phyloP scores from a whole-genome alignment of 2,329 filamentous ascomycete genomes.

The Botrytis galanthina region DNA sequence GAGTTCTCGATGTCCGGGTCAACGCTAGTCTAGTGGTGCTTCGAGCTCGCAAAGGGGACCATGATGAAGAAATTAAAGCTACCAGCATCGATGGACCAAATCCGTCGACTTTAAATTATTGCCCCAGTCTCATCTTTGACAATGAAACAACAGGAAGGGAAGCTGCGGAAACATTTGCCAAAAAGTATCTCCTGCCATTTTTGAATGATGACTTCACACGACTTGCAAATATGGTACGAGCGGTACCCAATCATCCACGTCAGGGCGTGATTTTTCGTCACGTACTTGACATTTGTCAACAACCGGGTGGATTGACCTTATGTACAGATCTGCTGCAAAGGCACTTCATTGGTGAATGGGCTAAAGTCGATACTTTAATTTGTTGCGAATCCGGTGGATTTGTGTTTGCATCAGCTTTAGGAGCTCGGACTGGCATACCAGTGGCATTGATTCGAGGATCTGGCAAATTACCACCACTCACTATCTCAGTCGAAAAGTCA shows the following conservation, averaged over 20 bases:
- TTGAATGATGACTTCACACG: slow-evolving; percentile 46
- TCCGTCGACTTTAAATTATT: slow-evolving; percentile 36
- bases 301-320: slow-evolving; percentile 41
- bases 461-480: slow-evolving; percentile 59
- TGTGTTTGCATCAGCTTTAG: slow-evolving; percentile 53
- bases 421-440: slow-evolving; percentile 42
- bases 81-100: slow-evolving; percentile 27
- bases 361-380: slow-evolving; percentile 45
- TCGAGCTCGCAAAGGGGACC: slow-evolving; percentile 39
- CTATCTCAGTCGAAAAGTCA: slow-evolving; percentile 47
- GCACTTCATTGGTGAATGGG: slow-evolving; percentile 49
- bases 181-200: slow-evolving; percentile 43
- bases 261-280: slow-evolving; percentile 55
- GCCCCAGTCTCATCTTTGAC: slow-evolving; percentile 49
- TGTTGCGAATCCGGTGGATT: slow-evolving; percentile 59
- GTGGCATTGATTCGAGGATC: slow-evolving; percentile 53
- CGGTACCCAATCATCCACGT: slow-evolving; percentile 50
- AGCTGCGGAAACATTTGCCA: slow-evolving; percentile 43
- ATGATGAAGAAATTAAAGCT: slow-evolving; percentile 20
- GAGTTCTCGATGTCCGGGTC: slow-evolving; percentile 54
- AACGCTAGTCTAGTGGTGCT: slow-evolving; percentile 42
- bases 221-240: slow-evolving; percentile 51
- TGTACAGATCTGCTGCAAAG: slow-evolving; percentile 50
- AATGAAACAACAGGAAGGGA: slow-evolving; percentile 49
- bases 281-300: slow-evolving; percentile 40